These are phyloP conservation scores for Tritrichomonas musculus DNA, from an alignment of 208 protist genomes.

Conservation along the genomic window DNA sequence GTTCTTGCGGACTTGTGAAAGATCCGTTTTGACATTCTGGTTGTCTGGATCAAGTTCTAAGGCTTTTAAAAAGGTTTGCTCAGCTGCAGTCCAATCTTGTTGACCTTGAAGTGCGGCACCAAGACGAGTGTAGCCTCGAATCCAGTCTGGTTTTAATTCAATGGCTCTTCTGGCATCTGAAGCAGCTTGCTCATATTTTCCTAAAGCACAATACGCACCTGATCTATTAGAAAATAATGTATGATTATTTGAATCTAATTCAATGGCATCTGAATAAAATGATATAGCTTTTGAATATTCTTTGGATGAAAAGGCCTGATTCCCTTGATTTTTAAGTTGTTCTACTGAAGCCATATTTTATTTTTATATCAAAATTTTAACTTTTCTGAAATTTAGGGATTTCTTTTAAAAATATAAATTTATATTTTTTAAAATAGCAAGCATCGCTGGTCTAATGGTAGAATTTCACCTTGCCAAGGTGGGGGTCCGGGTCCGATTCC, in stretches of 20 bases:
- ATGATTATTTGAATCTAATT: constrained; percentile 33
- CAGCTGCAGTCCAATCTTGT: constrained; percentile 17
- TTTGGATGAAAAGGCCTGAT: constrained; percentile 31
- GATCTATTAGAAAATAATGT: constrained; percentile 36
- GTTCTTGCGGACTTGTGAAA: neutral
- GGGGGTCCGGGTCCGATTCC: no score
- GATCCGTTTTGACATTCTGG: neutral
- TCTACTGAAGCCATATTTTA: neutral
- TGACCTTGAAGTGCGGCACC: constrained; percentile 4
- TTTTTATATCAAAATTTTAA: no score
- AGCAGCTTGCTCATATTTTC: neutral
- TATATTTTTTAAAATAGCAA: no score
- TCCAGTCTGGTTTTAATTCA: neutral
- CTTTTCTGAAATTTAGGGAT: no score
- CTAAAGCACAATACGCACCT: constrained; percentile 22
- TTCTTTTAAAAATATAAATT: no score
- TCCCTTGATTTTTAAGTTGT: constrained; percentile 33
- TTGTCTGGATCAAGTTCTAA: constrained; percentile 33
- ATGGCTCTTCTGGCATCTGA: constrained; percentile 2
- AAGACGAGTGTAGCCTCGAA: constrained; percentile 1
- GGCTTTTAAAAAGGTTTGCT: neutral
- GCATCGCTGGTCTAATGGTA: no score
- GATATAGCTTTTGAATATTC: constrained; percentile 7
- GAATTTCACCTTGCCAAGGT: no score
- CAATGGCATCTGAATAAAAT: constrained; percentile 31